These are phyloP conservation scores for Gliomastix tumulicola DNA, from an alignment of 2,329 filamentous ascomycete genomes.

Conservation along the genomic window DNA sequence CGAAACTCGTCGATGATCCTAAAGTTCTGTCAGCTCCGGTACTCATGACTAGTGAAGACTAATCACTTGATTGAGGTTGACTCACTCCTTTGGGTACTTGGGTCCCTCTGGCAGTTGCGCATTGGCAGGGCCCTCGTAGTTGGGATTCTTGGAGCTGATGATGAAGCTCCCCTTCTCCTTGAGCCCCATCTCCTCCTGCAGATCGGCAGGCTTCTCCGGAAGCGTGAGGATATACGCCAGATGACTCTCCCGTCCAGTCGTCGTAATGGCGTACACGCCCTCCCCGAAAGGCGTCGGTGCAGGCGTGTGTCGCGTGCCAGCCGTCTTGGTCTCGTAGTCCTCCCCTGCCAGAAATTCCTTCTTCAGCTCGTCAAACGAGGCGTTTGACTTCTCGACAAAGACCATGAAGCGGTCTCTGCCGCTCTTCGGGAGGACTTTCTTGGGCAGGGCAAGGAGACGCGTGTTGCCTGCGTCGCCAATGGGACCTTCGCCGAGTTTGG, in stretches of 20 bases:
- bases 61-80: constrained; percentile 1
- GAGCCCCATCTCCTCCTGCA: constrained; percentile 71
- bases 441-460: constrained; percentile 71
- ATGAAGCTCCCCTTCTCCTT: constrained; percentile 68
- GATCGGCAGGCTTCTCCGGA: constrained; percentile 59
- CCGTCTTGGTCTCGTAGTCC: constrained; percentile 71
- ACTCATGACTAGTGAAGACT: not conserved
- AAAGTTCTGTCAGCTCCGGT: constrained; percentile 3
- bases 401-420: constrained; percentile 67
- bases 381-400: constrained; percentile 71
- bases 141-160: constrained; percentile 73
- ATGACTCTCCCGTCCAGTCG: constrained; percentile 59
- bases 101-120: constrained; percentile 57
- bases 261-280: constrained; percentile 77
- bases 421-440: constrained; percentile 71
- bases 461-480: constrained; percentile 50
- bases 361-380: constrained; percentile 62
- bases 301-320: constrained; percentile 59
- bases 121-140: constrained; percentile 56
- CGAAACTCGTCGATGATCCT: constrained; percentile 67
- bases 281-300: constrained; percentile 73
- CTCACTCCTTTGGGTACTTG: constrained; percentile 64
- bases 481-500: constrained; percentile 45
- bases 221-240: constrained; percentile 75
- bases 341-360: constrained; percentile 60